A percentile compares a stretch with the other conserved stretches of the same genome.
Conservation (phyloP, 2,329 filamentous ascomycete species). For the Didymella exigua region DNA sequence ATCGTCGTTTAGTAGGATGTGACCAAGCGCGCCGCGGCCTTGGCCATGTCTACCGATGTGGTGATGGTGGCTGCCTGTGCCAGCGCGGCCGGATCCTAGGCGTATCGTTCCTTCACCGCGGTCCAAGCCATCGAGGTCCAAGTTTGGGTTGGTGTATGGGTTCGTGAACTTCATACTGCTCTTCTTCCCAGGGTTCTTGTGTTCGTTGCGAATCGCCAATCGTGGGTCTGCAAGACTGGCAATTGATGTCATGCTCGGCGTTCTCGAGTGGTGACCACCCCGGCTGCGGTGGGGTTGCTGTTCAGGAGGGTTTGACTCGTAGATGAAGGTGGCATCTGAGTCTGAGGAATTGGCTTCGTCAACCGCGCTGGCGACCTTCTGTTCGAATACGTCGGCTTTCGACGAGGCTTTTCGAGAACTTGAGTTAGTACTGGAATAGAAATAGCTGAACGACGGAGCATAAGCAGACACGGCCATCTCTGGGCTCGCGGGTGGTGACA, state of each 20-base stretch:
- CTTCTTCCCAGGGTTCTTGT: slow-evolving; percentile 71
- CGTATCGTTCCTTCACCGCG: slow-evolving; percentile 48
- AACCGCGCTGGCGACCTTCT: slow-evolving; percentile 92
- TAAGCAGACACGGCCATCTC: slow-evolving; percentile 35
- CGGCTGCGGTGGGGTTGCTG: slow-evolving; percentile 67
- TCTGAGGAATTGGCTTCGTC: slow-evolving; percentile 96
- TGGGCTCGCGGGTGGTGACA: slow-evolving; percentile 34
- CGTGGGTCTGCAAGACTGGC: slow-evolving; percentile 68
- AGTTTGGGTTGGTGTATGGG: slow-evolving; percentile 68
- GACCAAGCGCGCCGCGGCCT: slow-evolving; percentile 71
- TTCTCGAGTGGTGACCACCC: slow-evolving; percentile 85
- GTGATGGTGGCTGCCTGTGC: slow-evolving; percentile 75
- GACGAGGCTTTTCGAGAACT: slow-evolving; percentile 70
- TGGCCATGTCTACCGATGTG: slow-evolving; percentile 82
- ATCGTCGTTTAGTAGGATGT: slow-evolving; percentile 61
- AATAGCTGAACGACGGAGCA: slow-evolving; percentile 40
- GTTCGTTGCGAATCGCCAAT: slow-evolving; percentile 64
- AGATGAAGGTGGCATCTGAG: slow-evolving; percentile 98
- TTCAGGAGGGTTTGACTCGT: slow-evolving; percentile 89
- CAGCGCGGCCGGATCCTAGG: slow-evolving; percentile 51
- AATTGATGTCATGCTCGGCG: slow-evolving; percentile 87
- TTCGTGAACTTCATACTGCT: slow-evolving; percentile 95
- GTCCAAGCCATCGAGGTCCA: slow-evolving; percentile 52
- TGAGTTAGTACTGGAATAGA: slow-evolving; percentile 45
- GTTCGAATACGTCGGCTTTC: slow-evolving; percentile 97